Base-by-base conservation (phyloP, 805 yeast genomes). In the Cyberlindnera saturnus region DNA sequence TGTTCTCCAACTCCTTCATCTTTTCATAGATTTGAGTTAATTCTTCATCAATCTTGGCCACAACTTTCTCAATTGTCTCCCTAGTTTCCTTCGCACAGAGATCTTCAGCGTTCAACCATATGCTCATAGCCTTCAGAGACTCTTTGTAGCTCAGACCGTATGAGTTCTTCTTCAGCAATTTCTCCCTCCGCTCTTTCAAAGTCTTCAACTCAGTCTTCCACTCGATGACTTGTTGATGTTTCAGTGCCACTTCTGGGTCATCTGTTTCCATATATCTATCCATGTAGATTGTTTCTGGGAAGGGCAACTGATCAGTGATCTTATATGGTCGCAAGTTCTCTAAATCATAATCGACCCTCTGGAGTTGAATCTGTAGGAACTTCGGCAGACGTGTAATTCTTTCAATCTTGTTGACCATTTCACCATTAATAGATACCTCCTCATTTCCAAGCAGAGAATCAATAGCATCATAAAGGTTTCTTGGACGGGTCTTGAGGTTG, bases 291-390 rank as follows among this genome's bases (percentile, higher is more conserved):
- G 70, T 77, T 41, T 87, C 86, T 26, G 80, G 77, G 58, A 89
- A 88, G 3, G 90, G 90, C 38, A 93, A 71, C 8, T 89, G 95
- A 44, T 84, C 89, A 35, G 77, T 74, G 3, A 89, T 82, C 60
- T 93, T 93, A 56, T 86, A 86, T 0, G 95, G 87, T 63, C 82
- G 74, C 40, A 81, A 72, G 13, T 75, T 65, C 42, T 71, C 82
- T 36, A 89, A 72, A 58, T 93, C 96, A 61, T 82, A 93, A 60
- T 87, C 86, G 1, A 93, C 98, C 58, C 99, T 73, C 64, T 90
- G 98, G 7, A 93, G 86, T 59, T 93, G 99, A 39, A 93, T 77
- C 60, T 93, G 99, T 39, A 93, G 63, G 40, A 93, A 76, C 6
- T 81, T 80, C 0, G 99, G 99, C 17, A 88, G 65, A 43, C 78